These are phyloP conservation scores for Edaphochlamys debaryana DNA, from an alignment of 139 green algal genomes.

Conservation along the genomic window DNA sequence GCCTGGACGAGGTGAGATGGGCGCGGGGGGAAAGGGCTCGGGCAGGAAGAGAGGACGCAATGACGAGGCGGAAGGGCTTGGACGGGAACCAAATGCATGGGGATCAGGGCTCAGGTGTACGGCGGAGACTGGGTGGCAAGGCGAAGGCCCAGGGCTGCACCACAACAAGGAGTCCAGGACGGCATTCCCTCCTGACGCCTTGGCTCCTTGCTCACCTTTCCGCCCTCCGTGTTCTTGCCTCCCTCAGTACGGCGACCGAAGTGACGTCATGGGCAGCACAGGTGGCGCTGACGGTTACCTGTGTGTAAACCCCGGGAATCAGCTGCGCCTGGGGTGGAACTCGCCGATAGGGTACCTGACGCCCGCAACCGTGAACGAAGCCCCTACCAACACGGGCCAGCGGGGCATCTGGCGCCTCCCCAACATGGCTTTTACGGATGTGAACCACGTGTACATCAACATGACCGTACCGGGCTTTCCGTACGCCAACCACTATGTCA, in stretches of 20 bases:
- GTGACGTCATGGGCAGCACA: constrained; percentile 28
- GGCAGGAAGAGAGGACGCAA: neutral
- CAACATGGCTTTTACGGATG: neutral
- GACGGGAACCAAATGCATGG: neutral
- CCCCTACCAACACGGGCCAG: neutral
- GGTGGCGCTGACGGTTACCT: constrained; percentile 11
- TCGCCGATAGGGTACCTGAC: neutral
- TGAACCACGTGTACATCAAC: constrained; percentile 1
- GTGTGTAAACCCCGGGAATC: constrained; percentile 23
- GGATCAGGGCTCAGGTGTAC: too few species aligned
- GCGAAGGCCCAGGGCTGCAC: too few species aligned
- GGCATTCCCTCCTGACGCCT: neutral
- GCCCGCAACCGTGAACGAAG: neutral
- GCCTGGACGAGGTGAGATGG: constrained; percentile 11
- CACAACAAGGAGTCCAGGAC: too few species aligned
- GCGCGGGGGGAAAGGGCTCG: neutral
- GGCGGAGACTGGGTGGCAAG: too few species aligned
- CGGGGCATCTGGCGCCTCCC: neutral
- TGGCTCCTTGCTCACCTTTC: too few species aligned
- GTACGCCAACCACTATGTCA: constrained; percentile 14
- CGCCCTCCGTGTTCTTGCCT: too few species aligned
- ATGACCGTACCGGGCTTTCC: neutral
- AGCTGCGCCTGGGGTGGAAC: constrained; percentile 19
- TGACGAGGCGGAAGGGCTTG: neutral
- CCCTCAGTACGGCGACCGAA: constrained; percentile 2